Evolutionary conservation across 2,329 filamentous ascomycete species (phyloP).

Genomic region (Talaromyces sp.): DNA sequence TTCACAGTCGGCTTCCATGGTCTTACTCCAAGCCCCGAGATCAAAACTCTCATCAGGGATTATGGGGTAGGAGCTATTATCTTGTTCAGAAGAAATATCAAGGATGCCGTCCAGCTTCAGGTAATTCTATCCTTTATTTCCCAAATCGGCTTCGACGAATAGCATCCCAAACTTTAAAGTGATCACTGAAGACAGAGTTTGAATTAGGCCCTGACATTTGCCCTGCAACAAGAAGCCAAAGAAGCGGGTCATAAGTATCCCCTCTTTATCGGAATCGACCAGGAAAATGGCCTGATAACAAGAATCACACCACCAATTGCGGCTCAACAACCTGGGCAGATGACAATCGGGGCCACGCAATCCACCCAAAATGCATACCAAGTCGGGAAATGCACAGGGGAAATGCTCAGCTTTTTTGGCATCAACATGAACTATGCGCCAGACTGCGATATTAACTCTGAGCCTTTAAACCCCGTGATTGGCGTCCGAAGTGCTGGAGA

Average conservation of each 20-base stretch:
- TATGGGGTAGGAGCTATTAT: slow-evolving; percentile 41
- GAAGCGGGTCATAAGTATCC: slow-evolving; percentile 35
- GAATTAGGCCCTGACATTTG: slow-evolving; percentile 28
- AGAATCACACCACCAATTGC: slow-evolving; percentile 38
- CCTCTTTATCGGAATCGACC: slow-evolving; percentile 43
- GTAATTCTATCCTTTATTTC: slow-evolving; percentile 17
- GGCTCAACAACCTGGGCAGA: slow-evolving; percentile 39
- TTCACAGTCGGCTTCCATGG: slow-evolving; percentile 44
- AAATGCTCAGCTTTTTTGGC: slow-evolving; percentile 35
- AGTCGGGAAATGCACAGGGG: slow-evolving; percentile 36
- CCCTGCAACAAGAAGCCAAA: slow-evolving; percentile 38
- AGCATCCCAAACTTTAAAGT: neutral
- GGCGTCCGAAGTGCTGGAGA: slow-evolving; percentile 42
- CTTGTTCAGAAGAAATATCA: slow-evolving; percentile 41
- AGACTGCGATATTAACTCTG: slow-evolving; percentile 42
- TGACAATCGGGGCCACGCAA: slow-evolving; percentile 42
- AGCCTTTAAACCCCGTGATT: slow-evolving; percentile 42
- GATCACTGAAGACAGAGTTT: slow-evolving; percentile 9
- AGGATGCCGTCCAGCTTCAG: slow-evolving; percentile 35
- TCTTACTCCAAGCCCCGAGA: slow-evolving; percentile 34
- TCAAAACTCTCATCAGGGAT: slow-evolving; percentile 40
- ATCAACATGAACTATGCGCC: slow-evolving; percentile 47
- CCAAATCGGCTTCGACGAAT: neutral
- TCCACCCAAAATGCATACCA: slow-evolving; percentile 31
- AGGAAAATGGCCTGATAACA: slow-evolving; percentile 44